Base-by-base conservation (phyloP, 2,329 filamentous ascomycete species). In the Pseudopithomyces chartarum region DNA sequence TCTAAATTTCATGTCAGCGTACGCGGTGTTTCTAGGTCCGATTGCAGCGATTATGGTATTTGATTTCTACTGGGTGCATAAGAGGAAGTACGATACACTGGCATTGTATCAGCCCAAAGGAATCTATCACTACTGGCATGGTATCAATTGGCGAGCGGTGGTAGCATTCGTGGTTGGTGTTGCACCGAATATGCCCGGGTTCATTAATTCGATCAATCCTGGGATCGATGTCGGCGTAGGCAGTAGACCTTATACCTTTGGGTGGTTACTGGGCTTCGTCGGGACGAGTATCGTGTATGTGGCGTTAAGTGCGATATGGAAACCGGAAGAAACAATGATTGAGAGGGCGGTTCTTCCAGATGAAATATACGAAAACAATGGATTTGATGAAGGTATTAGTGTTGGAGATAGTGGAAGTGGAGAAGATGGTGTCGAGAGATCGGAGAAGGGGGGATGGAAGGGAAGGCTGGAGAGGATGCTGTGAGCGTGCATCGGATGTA, bases 211-310 rank as follows among this genome's bases (percentile, higher is more conserved):
- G 0, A 77, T 81, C 52, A 80, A 80, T 50, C 58, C 73, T 0
- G 66, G 54, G 13, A 74, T 81, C 17, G 61, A 73, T 2, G 73
- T 78, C 0, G 80, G 80, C 0, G 74, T 75, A 0, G 87, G 87
- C 0, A 74, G 79, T 0, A 71, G 76, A 40, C 81, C 88, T 4
- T 90, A 88, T 66, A 80, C 82, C 23, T 87, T 89, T 66, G 86
- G 87, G n/a, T 90, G 87, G 83, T 67, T 89, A 17, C 79, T 87
- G 47, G 87, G 87, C 0, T 88, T 89, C 60, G 75, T 81, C 10
- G 77, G 72, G 0, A 85, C 84, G 7, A 81, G 83, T 19, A 48
- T 85, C 2, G 78, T 88, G 0, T 89, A 89, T 72, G 74, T 82
- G 10, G 64, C 59, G 0, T 63, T 88, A 19, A 83, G 78, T 46